Percentiles rank a stretch among this genome's conserved stretches.
These are phyloP conservation scores for Talaromyces sp. DNA, from an alignment of 2,329 filamentous ascomycete genomes.

Conservation along the genomic window DNA sequence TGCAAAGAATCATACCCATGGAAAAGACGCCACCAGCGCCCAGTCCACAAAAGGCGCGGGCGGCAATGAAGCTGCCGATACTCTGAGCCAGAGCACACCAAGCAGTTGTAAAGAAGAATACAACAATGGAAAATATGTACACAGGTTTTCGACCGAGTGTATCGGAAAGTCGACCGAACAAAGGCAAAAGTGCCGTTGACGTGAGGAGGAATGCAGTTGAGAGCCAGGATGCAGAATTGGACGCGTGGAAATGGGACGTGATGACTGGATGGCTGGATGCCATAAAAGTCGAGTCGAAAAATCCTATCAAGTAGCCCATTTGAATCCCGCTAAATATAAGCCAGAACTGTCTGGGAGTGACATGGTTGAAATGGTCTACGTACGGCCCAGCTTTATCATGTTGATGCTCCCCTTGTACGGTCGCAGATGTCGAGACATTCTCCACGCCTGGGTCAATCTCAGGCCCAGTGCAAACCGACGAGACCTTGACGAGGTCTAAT, in stretches of 20 bases:
- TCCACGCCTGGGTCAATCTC: conserved; percentile 23
- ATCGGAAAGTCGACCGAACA: conserved; percentile 69
- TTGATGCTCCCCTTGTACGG: conserved; percentile 2
- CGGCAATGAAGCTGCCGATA: conserved; percentile 66
- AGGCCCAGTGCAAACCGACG: conserved; percentile 21
- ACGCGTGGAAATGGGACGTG: conserved; percentile 70
- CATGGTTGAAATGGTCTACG: conserved; percentile 30
- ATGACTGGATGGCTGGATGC: conserved; percentile 75
- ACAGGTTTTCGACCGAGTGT: conserved; percentile 63
- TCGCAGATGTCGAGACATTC: conserved; percentile 14
- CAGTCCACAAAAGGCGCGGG: conserved; percentile 64
- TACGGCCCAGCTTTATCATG: conserved; percentile 14
- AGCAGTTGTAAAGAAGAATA: conserved; percentile 60
- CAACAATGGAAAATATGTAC: conserved; percentile 55
- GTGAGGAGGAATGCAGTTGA: conserved; percentile 74
- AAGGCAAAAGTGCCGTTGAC: conserved; percentile 67
- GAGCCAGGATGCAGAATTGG: conserved; percentile 76
- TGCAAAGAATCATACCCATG: conserved; percentile 55
- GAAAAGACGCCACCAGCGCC: conserved; percentile 67
- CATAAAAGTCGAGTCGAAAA: conserved; percentile 76
- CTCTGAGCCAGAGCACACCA: conserved; percentile 66
- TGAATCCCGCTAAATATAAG: conserved; percentile 56
- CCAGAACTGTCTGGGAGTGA: conserved; percentile 50
- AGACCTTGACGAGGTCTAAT: conserved; percentile 19
- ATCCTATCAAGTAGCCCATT: conserved; percentile 50